Evolutionary conservation across 441 rosid species (phyloP).

Genomic region (Bruguiera hainesii): DNA sequence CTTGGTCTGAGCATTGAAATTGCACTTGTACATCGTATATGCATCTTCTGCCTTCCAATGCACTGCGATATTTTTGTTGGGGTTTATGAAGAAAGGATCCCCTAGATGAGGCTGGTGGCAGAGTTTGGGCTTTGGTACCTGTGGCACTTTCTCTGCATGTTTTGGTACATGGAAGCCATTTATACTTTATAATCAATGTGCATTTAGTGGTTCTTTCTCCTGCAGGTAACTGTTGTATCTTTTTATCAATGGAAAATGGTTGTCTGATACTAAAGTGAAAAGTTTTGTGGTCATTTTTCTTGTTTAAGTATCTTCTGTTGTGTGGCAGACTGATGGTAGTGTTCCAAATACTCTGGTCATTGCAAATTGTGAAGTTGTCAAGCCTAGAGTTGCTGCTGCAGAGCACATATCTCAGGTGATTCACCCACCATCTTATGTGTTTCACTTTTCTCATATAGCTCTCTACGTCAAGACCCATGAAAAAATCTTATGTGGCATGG

Average conservation of each 20-base stretch:
- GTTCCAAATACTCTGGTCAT: conserved; percentile 97
- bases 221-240: neutral
- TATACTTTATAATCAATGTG: no score
- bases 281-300: neutral
- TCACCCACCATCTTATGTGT: neutral
- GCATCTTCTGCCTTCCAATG: no score
- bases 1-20: no score
- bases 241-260: neutral
- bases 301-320: conserved; percentile 16
- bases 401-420: conserved; percentile 97
- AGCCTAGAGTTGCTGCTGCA: conserved; percentile 96
- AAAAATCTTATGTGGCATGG: neutral
- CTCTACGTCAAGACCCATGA: conserved; percentile 1
- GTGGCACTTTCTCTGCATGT: no score
- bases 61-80: no score
- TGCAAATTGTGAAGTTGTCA: conserved; percentile 95
- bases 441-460: neutral
- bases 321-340: conserved; percentile 88
- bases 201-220: neutral
- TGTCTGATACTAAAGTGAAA: neutral
- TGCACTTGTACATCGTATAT: no score
- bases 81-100: no score
- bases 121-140: no score
- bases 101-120: no score
- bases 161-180: no score